Percentiles rank a stretch among this genome's conserved stretches.
phyloP scores from a whole-genome alignment of 78 protist species.

The Speleostelium caveatum region DNA sequence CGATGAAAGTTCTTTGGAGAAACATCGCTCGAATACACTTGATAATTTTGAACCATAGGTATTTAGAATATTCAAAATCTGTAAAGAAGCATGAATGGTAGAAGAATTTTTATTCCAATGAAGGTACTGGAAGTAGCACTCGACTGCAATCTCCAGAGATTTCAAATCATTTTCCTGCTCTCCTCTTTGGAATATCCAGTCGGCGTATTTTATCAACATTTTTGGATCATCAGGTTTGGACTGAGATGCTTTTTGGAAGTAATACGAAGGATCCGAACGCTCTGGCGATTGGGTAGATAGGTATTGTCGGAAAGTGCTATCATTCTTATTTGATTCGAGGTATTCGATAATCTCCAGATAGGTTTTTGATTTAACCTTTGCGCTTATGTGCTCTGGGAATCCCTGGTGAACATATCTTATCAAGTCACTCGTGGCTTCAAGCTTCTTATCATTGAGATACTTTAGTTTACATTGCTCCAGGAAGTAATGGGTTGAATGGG shows the following conservation, averaged over 20 bases:
- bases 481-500: conserved; percentile 18
- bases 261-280: conserved; percentile 20
- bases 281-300: not conserved
- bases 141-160: conserved; percentile 6
- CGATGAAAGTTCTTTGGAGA: not conserved
- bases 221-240: conserved; percentile 11
- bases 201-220: conserved; percentile 5
- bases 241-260: conserved; percentile 4
- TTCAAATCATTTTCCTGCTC: not conserved
- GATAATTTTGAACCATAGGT: conserved; percentile 6
- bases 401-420: not conserved
- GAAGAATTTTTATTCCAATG: not conserved
- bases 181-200: conserved; percentile 13
- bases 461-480: conserved; percentile 53
- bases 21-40: conserved; percentile 19
- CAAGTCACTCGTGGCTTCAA: conserved; percentile 22
- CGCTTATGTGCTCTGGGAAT: not conserved
- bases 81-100: conserved; percentile 18
- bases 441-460: conserved; percentile 6
- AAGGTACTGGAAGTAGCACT: conserved; percentile 28
- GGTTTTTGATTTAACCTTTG: conserved; percentile 11
- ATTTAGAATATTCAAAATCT: conserved; percentile 31
- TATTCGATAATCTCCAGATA: conserved; percentile 26
- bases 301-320: not conserved
- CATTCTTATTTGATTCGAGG: not conserved